Evolutionary conservation across 129 eudicot species (phyloP).

Genomic region (Glebionis coronaria): DNA sequence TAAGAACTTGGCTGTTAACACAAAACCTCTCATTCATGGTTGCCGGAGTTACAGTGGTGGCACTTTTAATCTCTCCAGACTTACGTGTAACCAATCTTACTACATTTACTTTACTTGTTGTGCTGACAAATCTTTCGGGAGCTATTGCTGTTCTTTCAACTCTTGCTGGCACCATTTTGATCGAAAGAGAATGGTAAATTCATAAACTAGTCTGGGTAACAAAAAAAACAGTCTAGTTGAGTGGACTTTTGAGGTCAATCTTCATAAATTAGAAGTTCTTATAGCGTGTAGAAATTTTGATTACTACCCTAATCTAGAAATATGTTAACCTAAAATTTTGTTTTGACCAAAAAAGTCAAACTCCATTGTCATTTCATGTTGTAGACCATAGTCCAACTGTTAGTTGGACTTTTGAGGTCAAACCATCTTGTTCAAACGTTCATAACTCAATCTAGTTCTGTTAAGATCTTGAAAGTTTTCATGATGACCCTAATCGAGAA

Average conservation of each 20-base stretch:
- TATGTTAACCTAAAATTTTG: neutral
- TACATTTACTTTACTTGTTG: conserved; percentile 48
- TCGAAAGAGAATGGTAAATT: conserved; percentile 92
- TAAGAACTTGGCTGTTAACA: conserved; percentile 61
- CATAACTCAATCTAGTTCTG: neutral
- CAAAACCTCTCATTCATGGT: conserved; percentile 80
- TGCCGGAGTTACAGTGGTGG: conserved; percentile 76
- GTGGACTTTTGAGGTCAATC: conserved; percentile 16
- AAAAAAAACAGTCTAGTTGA: neutral
- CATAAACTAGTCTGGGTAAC: no score
- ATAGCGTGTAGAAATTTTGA: neutral
- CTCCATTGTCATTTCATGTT: neutral
- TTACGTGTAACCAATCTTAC: conserved; percentile 33
- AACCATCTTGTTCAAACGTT: neutral
- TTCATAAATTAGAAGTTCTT: neutral
- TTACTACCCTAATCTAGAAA: neutral
- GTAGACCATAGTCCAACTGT: neutral
- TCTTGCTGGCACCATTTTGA: conserved; percentile 95
- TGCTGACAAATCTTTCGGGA: conserved; percentile 67
- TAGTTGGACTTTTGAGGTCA: conserved; percentile 18
- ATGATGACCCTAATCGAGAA: neutral
- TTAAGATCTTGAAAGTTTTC: neutral
- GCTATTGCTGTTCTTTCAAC: conserved; percentile 90
- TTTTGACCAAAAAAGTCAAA: neutral
- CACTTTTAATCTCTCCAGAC: conserved; percentile 50